Evolutionary conservation across 257 asterid species (phyloP), one percentile per base, ranked within the genome.

Genomic region (Cinchona pubescens): DNA sequence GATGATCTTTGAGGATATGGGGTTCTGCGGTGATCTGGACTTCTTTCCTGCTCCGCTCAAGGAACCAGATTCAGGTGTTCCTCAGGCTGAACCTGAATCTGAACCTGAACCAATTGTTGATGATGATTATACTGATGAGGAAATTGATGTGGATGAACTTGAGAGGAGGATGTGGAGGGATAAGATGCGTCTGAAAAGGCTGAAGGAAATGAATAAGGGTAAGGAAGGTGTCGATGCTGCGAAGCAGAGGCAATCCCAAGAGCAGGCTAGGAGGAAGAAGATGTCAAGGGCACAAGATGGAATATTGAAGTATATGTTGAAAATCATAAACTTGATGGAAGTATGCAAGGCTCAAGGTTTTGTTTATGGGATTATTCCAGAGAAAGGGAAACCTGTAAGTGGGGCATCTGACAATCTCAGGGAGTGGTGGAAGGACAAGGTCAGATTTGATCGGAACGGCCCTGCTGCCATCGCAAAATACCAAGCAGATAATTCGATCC

Each of bases 271-370:
- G 84, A 83, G 98, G 85, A 92, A 92, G 85, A 92, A 92, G 82
- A 92, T 92, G 98, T 90, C 98, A 0, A 82, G 98, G 85, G 98
- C 98, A 9, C 98, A 92, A 74, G 98, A 92, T 13, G 98, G 98
- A 67, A 92, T 92, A 82, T 77, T 92, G 86, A 92, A 92, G 71
- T 92, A 92, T 82, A 92, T 92, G 97, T 51, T 92, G 83, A 92
- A 92, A 51, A 90, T 92, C n/a, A n/a, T n/a, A n/a, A n/a, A n/a
- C n/a, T n/a, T n/a, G 96, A 92, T 92, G 97, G 97, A 92, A 48
- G 96, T 92, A 1, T 92, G 97, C 83, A 92, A 92, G 73, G 97
- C 97, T 42, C 97, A 90, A 67, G 97, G 97, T 1, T 92, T 92
- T 32, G 97, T 92, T 11, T 92, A 90, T n/a, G 97, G 97, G 15